These are phyloP conservation scores for Erythrobasidium hasegawianum DNA, from an alignment of 1,284 basidiomycete species.

Conservation along the genomic window DNA sequence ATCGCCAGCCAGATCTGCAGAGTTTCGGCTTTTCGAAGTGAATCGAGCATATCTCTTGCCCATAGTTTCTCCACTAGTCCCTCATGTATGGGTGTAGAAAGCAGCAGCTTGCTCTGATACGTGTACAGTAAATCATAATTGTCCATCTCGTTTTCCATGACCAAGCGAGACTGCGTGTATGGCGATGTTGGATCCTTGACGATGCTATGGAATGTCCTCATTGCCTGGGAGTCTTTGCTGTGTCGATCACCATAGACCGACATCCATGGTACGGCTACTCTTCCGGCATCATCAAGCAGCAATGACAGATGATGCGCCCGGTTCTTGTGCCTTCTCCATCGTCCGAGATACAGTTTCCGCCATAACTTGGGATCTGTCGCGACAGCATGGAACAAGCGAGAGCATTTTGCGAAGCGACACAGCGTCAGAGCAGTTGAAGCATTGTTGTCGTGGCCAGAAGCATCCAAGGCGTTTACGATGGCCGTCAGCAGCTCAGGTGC, in stretches of 20 bases:
- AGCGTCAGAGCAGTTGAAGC: conserved; percentile 6
- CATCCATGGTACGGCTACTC: conserved; percentile 23
- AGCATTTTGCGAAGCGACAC: conserved; percentile 20
- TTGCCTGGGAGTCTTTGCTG: conserved; percentile 13
- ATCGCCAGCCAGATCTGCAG: conserved; percentile 20
- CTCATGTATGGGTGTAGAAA: background rate
- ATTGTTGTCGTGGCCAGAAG: background rate
- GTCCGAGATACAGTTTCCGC: conserved; percentile 10
- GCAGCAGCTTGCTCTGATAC: background rate
- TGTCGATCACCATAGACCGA: conserved; percentile 15
- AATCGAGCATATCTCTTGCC: conserved; percentile 24
- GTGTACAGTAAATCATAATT: conserved; percentile 15
- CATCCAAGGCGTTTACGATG: conserved; percentile 14
- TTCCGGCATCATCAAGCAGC: background rate
- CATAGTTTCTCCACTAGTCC: conserved; percentile 24
- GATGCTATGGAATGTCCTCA: conserved; percentile 6
- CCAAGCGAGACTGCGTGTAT: conserved; percentile 14
- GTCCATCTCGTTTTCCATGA: conserved; percentile 21
- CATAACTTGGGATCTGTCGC: conserved; percentile 13
- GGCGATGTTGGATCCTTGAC: conserved; percentile 14
- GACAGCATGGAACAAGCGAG: conserved; percentile 18
- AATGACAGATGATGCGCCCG: conserved; percentile 5
- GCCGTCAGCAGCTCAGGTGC: conserved; percentile 21
- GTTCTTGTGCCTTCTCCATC: conserved; percentile 26
- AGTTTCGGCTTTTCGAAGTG: conserved; percentile 14